Evolutionary conservation across 257 asterid genomes (phyloP), one percentile per base, ranked within the genome.

Genomic region (Oldenlandia corymbosa): DNA sequence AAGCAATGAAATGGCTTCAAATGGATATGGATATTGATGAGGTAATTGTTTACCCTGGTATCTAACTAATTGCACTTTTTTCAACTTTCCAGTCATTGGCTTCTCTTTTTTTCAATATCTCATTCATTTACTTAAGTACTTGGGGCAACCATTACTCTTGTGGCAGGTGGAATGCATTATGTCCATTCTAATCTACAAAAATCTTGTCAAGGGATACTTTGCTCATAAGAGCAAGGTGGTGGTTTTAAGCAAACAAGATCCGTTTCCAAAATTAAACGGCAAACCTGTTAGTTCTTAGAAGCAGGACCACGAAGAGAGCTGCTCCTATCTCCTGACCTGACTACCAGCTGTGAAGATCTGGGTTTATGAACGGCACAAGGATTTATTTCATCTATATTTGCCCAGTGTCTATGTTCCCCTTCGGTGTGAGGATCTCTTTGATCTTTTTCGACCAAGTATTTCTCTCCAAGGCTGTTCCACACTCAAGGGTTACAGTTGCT

Each of bases 161-260:
- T 66, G 70, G 74, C 88, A 89, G 99, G 97, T 92, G 66, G 99
- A 92, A 67, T 92, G 97, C 84, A 85, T 87, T 77, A 80, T 87
- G 87, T 68, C 97, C 20, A 92, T 87, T 71, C 85, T 89, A 69
- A 89, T 89, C 26, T 89, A 82, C 86, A 92, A 84, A 86, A 89
- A 85, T 80, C 90, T 89, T 23, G 72, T 92, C 63, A 92, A 89
- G 81, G 97, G 99, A 26, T 92, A 92, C 76, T 92, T 89, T 67
- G 99, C 97, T 56, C 97, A 92, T 83, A 89, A 92, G 79, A 92
- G 95, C 67, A 92, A 92, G 74, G 97, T 92, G 66, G 97, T 74
- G 54, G 97, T 92, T 68, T 65, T 89, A 54, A 89, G 97, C 85
- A 92, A 92, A 75, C 97, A 92, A 66, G 99, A 89, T 52, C 97